A percentile compares a stretch with the other conserved stretches of the same genome.
Evolutionary conservation across 805 yeast genomes (phyloP).

Genomic region (Kazachstania bromeliacearum): DNA sequence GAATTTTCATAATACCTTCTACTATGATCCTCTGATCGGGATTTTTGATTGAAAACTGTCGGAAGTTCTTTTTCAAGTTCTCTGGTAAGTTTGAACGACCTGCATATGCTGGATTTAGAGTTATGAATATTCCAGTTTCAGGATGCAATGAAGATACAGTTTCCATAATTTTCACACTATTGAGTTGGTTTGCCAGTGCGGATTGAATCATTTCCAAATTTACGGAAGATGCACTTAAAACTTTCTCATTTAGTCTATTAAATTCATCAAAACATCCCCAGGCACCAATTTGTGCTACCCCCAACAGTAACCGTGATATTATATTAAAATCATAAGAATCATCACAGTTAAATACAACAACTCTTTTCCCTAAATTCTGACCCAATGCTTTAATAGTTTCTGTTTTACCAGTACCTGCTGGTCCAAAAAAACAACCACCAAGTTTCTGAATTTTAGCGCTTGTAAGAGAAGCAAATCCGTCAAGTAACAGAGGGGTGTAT

Average conservation of each 20-base stretch:
- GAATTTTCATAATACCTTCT: slow-evolving; percentile 60
- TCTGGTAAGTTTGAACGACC: slow-evolving; percentile 83
- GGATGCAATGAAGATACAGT: slow-evolving; percentile 32
- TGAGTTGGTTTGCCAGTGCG: slow-evolving; percentile 31
- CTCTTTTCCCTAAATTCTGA: slow-evolving; percentile 67
- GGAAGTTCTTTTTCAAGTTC: slow-evolving; percentile 68
- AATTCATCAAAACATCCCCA: slow-evolving; percentile 98
- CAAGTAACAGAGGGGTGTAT: slow-evolving; percentile 60
- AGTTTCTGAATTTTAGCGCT: slow-evolving; percentile 61
- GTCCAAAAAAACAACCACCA: slow-evolving; percentile 93
- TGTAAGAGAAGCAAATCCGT: slow-evolving; percentile 57
- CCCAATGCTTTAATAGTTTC: slow-evolving; percentile 84
- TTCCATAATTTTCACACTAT: slow-evolving; percentile 35
- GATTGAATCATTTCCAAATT: slow-evolving; percentile 64
- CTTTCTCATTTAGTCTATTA: slow-evolving; percentile 62
- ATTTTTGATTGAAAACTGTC: slow-evolving; percentile 60
- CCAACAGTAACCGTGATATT: slow-evolving; percentile 66
- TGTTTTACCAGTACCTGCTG: slow-evolving; percentile 97
- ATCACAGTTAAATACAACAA: slow-evolving; percentile 84
- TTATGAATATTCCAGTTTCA: slow-evolving; percentile 68
- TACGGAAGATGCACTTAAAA: slow-evolving; percentile 77
- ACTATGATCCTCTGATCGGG: slow-evolving; percentile 67
- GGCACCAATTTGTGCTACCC: slow-evolving; percentile 73
- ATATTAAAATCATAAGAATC: slow-evolving; percentile 76
- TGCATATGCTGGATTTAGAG: slow-evolving; percentile 83